phyloP scores from a whole-genome alignment of 495 filamentous ascomycete genomes.

The Penicillium egyptiacum region DNA sequence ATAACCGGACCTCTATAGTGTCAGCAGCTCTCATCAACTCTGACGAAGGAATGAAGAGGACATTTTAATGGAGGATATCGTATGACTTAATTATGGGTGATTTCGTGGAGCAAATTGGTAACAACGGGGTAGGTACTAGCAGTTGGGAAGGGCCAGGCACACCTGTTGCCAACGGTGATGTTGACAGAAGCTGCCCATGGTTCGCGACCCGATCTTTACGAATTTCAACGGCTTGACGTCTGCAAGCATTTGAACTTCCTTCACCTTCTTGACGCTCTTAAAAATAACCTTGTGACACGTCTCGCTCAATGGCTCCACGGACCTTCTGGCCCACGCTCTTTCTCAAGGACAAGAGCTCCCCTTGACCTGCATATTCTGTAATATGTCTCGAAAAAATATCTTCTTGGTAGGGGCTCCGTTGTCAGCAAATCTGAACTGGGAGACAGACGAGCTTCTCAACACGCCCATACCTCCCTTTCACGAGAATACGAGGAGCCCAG shows the following conservation, averaged over 20 bases:
- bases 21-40: neutral
- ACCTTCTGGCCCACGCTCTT: neutral
- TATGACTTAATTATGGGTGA: neutral
- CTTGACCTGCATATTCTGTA: neutral
- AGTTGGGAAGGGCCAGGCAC: neutral
- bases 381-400: slow-evolving; percentile 51
- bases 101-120: neutral
- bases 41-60: neutral
- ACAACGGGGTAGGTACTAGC: neutral
- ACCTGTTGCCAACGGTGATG: neutral
- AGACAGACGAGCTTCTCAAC: slow-evolving; percentile 48
- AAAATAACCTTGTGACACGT: neutral
- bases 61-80: neutral
- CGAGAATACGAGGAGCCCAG: slow-evolving; percentile 21
- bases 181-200: neutral
- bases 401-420: slow-evolving; percentile 67
- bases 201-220: neutral
- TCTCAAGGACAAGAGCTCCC: neutral
- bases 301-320: neutral
- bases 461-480: slow-evolving; percentile 49
- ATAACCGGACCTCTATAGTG: neutral
- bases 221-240: neutral
- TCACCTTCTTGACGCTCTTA: neutral
- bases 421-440: slow-evolving; percentile 54
- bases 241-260: neutral